Conservation (phyloP, 2,329 filamentous ascomycete genomes). For the Diaporthe sp. region DNA sequence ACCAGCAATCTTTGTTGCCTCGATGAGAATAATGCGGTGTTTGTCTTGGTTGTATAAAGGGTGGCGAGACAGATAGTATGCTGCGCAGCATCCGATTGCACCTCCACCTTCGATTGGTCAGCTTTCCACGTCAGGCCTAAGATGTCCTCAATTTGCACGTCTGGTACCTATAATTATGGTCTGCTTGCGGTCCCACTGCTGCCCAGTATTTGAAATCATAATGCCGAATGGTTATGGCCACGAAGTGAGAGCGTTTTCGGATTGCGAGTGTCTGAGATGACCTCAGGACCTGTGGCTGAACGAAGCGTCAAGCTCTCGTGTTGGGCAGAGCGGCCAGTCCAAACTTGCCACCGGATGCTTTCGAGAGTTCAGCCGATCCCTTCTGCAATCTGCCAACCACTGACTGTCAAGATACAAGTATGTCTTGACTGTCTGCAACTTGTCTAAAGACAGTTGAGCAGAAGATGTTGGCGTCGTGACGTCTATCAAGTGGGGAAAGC, state of each 20-base stretch:
- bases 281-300: no score
- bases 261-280: not conserved
- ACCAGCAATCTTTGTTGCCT: constrained; percentile 73
- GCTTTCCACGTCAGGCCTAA: not conserved
- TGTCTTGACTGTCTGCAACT: not conserved
- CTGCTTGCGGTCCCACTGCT: not conserved
- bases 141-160: not conserved
- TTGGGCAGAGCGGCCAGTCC: not conserved
- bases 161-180: not conserved
- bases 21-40: constrained; percentile 78
- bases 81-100: constrained; percentile 80
- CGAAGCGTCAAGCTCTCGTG: not conserved
- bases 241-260: not conserved
- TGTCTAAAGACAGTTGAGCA: not conserved
- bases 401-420: not conserved
- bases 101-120: constrained; percentile 67
- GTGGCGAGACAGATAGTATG: constrained; percentile 80
- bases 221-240: not conserved
- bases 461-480: not conserved
- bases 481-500: not conserved
- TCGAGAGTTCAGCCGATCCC: not conserved
- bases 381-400: not conserved
- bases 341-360: not conserved
- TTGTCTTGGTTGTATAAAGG: constrained; percentile 72
- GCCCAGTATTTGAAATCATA: not conserved